phyloP scores from a whole-genome alignment of 176 grass and related monocot species.

The Rhipidocladum racemiflorum region DNA sequence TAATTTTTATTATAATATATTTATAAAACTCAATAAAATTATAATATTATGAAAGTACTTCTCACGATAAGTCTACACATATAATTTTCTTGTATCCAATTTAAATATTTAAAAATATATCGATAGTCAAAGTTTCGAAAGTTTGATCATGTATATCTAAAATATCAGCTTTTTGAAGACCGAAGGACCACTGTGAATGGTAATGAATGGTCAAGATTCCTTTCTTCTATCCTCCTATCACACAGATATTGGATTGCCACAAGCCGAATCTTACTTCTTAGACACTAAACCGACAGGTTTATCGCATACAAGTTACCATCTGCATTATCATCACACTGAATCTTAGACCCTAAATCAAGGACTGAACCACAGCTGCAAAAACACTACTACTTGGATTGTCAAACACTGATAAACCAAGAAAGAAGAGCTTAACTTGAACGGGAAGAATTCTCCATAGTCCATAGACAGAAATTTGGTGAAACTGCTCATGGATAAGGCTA shows the following conservation, averaged over 20 bases:
- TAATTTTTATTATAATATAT: too few relatives aligned
- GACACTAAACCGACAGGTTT: neutral
- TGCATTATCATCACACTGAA: neutral
- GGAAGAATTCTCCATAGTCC: neutral
- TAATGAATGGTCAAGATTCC: neutral
- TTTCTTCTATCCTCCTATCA: neutral
- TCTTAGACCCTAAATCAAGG: neutral
- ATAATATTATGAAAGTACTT: too few relatives aligned
- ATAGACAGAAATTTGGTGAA: neutral
- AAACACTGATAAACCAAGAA: neutral
- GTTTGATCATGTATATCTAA: too few relatives aligned
- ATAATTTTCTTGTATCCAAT: too few relatives aligned
- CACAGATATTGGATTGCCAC: neutral
- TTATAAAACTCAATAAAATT: too few relatives aligned
- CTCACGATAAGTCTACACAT: too few relatives aligned
- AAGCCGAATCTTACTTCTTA: neutral
- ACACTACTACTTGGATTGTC: neutral
- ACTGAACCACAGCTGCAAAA: neutral
- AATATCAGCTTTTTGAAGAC: too few relatives aligned
- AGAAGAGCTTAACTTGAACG: slow-evolving; percentile 1
- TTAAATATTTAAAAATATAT: too few relatives aligned
- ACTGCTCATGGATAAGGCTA: neutral
- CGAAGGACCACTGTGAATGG: neutral
- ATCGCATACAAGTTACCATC: neutral
- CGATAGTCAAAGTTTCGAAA: too few relatives aligned